Evolutionary conservation across 2,329 filamentous ascomycete genomes (phyloP).

Genomic region (Fusarium proliferatum): DNA sequence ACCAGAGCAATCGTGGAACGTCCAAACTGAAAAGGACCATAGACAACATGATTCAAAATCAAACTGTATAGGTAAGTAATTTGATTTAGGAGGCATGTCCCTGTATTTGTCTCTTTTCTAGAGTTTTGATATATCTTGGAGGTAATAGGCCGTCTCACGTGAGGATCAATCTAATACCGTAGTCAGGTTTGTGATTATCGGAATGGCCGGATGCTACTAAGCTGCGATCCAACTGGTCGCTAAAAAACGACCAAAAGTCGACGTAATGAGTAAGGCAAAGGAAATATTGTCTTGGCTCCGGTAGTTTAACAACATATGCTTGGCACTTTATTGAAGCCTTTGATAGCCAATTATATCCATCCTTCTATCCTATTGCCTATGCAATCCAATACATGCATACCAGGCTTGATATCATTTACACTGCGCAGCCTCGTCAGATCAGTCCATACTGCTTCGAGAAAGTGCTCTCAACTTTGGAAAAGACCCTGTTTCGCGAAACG

Average conservation of each 20-base stretch:
- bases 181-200: background rate
- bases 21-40: background rate
- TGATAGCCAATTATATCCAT: background rate
- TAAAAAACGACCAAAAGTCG: background rate
- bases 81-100: background rate
- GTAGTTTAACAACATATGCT: background rate
- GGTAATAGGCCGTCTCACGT: background rate
- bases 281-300: background rate
- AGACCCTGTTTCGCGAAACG: constrained; percentile 29
- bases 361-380: background rate
- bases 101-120: background rate
- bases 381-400: background rate
- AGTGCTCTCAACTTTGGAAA: background rate
- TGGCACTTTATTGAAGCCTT: background rate
- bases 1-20: background rate
- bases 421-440: constrained; percentile 8
- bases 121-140: background rate
- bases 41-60: background rate
- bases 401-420: background rate
- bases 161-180: background rate
- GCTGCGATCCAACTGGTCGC: background rate
- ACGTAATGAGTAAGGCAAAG: background rate
- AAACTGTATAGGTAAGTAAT: background rate
- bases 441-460: constrained; percentile 11
- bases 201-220: constrained; percentile 11